Evolutionary conservation across 192 early-diverging fungal genomes (phyloP), one percentile per base, ranked within the genome.

Genomic region (Backusella psychrophila): DNA sequence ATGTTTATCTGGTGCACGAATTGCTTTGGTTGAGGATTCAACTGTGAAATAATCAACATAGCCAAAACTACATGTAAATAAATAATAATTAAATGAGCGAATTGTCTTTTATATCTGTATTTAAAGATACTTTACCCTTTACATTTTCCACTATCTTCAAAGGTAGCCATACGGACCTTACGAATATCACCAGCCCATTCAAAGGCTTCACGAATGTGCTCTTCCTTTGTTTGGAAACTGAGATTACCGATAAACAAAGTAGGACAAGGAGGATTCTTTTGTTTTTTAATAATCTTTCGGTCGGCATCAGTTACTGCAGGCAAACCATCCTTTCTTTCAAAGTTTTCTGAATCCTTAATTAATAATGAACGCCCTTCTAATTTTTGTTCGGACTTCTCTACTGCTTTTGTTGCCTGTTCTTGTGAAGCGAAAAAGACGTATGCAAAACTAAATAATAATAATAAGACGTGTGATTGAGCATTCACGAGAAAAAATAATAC

Each of bases 71-170:
- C 49, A 65, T 35, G 34, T 31, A 69, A 31, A 29, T 34, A 33
- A 21, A 29, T 34, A 33, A 21, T 12, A 19, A 46, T 33, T 38
- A 71, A 29, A 56, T 41, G 33, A 69, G 35, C 8, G n/a, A 21
- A 3, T 3, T 29, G 11, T 71, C 17, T 31, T 31, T 69, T 39
- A 21, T 29, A 49, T 3, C 5, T 19, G 5, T 19, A 49, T n/a
- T 5, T 44, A 44, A 8, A 35, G 7, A 14, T 4, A 31, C n/a
- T 65, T 67, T 53, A 89, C 87, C 92, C 92, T 83, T 92, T 92
- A 86, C 90, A 92, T 77, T 92, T 93, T 74, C 90, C 90, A 59
- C 86, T 86, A 74, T 94, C 92, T 74, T 94, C 88, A 70, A 94
- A 94, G 1, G 91, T 91, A 1, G 89, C 90, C 69, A 94, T 73